Percentiles rank a stretch among this genome's conserved stretches.
These are phyloP conservation scores for Rubroboletus pulcherrimus DNA, from an alignment of 768 basidiomycete genomes.

Conservation along the genomic window DNA sequence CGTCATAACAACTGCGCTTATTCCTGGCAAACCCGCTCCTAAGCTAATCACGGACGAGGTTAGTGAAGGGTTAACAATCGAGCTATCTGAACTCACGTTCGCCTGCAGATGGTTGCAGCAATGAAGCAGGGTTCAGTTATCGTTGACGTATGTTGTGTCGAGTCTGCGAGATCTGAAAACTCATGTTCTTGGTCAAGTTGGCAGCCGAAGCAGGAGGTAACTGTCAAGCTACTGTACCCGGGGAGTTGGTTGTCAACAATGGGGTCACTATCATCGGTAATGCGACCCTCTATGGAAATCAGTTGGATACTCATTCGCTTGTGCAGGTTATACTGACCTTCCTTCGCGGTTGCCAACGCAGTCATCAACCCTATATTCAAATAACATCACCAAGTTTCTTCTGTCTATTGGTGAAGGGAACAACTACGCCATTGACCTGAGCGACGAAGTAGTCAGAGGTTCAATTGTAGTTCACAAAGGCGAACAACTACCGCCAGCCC, in stretches of 20 bases:
- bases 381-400: slow-evolving; percentile 88
- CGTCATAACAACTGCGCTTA: slow-evolving; percentile 81
- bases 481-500: slow-evolving; percentile 58
- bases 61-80: background rate
- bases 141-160: slow-evolving; percentile 50
- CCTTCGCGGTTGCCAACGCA: slow-evolving; percentile 88
- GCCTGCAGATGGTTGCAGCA: slow-evolving; percentile 65
- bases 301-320: background rate
- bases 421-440: slow-evolving; percentile 63
- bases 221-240: slow-evolving; percentile 77
- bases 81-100: slow-evolving; percentile 7
- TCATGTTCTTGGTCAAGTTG: slow-evolving; percentile 24
- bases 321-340: slow-evolving; percentile 73
- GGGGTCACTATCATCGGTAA: slow-evolving; percentile 83
- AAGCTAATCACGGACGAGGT: slow-evolving; percentile 75
- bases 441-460: slow-evolving; percentile 82
- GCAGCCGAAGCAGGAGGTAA: slow-evolving; percentile 91
- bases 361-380: slow-evolving; percentile 85
- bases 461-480: slow-evolving; percentile 73
- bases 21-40: slow-evolving; percentile 84
- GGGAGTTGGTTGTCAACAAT: slow-evolving; percentile 60
- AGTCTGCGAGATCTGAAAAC: background rate
- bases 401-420: slow-evolving; percentile 68
- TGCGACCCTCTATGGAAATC: slow-evolving; percentile 5
- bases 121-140: slow-evolving; percentile 92